Conservation (phyloP, 1,284 basidiomycete species). For the Moesziomyces aphidis region DNA sequence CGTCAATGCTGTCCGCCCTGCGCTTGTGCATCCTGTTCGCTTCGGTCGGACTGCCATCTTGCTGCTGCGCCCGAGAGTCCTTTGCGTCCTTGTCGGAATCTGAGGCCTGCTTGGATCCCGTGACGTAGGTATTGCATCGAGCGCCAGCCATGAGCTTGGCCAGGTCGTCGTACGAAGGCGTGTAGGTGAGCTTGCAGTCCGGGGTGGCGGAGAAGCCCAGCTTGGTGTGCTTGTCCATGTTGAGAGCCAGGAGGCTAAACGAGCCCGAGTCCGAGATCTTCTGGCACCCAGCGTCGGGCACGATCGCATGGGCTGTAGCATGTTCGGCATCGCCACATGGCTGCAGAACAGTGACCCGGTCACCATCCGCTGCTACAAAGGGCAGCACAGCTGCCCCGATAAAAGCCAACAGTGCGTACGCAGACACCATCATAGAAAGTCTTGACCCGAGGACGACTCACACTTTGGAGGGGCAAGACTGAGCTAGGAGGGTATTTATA, state of each 20-base stretch:
- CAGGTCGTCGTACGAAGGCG: conserved; percentile 1
- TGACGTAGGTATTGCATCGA: neutral
- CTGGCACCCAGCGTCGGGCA: conserved; percentile 19
- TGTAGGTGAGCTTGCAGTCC: conserved; percentile 21
- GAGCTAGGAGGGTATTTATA: too few species aligned
- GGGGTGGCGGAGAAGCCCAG: conserved; percentile 18
- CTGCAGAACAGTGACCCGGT: conserved; percentile 7
- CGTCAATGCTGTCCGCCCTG: too few species aligned
- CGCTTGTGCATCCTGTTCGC: too few species aligned
- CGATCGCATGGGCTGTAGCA: conserved; percentile 2
- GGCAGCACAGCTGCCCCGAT: conserved; percentile 1
- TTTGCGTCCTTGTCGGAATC: too few species aligned
- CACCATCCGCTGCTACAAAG: conserved; percentile 1
- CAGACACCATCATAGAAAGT: neutral
- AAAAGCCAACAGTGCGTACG: neutral
- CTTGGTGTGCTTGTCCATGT: neutral
- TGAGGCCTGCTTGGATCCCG: too few species aligned
- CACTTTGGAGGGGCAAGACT: too few species aligned
- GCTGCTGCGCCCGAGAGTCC: too few species aligned
- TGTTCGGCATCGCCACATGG: conserved; percentile 2
- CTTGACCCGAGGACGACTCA: too few species aligned
- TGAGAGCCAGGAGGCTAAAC: conserved; percentile 8
- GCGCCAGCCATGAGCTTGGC: neutral
- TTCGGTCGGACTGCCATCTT: too few species aligned
- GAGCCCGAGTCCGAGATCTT: conserved; percentile 19